Conservation (phyloP, 495 filamentous ascomycete species). For the Lasiosphaeria miniovina region DNA sequence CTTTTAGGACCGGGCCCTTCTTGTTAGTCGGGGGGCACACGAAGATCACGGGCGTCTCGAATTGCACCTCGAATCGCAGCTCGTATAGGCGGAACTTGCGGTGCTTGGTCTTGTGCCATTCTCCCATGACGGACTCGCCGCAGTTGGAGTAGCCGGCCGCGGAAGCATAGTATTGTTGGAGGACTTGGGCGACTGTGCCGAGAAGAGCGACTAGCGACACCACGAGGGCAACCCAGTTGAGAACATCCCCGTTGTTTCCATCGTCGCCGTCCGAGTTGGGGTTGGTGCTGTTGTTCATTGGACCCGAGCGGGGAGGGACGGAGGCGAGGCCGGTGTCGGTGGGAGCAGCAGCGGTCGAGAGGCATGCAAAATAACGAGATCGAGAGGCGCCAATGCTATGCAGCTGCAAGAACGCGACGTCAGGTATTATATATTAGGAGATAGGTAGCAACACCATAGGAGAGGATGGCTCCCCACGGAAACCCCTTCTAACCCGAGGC, state of each 20-base stretch:
- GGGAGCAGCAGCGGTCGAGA: no score
- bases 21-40: slow-evolving; percentile 40
- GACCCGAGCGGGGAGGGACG: background rate
- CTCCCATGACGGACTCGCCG: slow-evolving; percentile 42
- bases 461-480: no score
- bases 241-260: slow-evolving; percentile 11
- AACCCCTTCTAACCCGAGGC: no score
- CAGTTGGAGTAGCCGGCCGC: slow-evolving; percentile 42
- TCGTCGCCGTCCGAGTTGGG: slow-evolving; percentile 1
- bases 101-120: slow-evolving; percentile 41
- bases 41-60: slow-evolving; percentile 49
- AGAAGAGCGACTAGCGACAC: slow-evolving; percentile 39
- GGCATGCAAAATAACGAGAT: no score
- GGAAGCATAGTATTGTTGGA: slow-evolving; percentile 44
- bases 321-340: no score
- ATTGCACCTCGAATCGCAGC: slow-evolving; percentile 49
- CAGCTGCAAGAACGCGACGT: no score
- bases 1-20: slow-evolving; percentile 34
- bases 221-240: slow-evolving; percentile 31
- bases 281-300: slow-evolving; percentile 8
- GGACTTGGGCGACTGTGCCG: slow-evolving; percentile 38
- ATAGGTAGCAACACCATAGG: no score
- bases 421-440: no score
- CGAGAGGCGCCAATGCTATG: no score
- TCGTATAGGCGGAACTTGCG: slow-evolving; percentile 39